Evolutionary conservation across 2,329 filamentous ascomycete species (phyloP), one percentile per base, ranked within the genome.

Genomic region (Venturia effusa): DNA sequence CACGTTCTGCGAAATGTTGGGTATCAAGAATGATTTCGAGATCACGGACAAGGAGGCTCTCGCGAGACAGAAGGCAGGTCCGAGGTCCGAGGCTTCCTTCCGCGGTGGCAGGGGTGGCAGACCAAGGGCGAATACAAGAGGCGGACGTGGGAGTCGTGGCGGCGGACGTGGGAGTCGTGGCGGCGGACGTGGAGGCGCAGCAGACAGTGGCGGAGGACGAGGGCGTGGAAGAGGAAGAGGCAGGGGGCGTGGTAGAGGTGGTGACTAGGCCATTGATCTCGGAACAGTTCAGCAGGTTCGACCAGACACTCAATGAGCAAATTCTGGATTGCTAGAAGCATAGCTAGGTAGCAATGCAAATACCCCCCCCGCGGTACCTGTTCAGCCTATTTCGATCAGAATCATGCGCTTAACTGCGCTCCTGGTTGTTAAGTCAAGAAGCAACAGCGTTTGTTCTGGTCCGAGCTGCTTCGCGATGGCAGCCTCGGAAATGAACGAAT

Each of bases 1-100:
- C n/a, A 76, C 80, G 3, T 97, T 93, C 72, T 99, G 94, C 74
- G 79, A 86, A 64, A 76, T 97, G 64, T 70, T 97, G 1, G 86
- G 83, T 10, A 86, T 99, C 40, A 77, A 83, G 6, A 96, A 97
- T 72, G 80, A 86, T 11, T 96, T 87, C 79, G 81, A 88, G 69
- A 83, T 88, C 1, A 85, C 78, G n/a, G 83, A 88, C 2, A 86
- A 91, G 69, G 89, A 96, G 73, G 82, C 86, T 61, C 76, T 77
- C 17, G 78, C 80, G 65, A 81, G 88, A 65, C 83, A 81, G 73
- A 76, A 72, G n/a, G 77, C 74, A 27, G 88, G 86, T 0, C 87
- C 88, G 15, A 76, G 80, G 24, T 76, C 78, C 1, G 73, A 72
- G n/a, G 19, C 62, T 62, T 48, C 48, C 30, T 43, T 55, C 34